phyloP scores from a whole-genome alignment of 495 filamentous ascomycete genomes.

The Penicillium psychrofluorescens region DNA sequence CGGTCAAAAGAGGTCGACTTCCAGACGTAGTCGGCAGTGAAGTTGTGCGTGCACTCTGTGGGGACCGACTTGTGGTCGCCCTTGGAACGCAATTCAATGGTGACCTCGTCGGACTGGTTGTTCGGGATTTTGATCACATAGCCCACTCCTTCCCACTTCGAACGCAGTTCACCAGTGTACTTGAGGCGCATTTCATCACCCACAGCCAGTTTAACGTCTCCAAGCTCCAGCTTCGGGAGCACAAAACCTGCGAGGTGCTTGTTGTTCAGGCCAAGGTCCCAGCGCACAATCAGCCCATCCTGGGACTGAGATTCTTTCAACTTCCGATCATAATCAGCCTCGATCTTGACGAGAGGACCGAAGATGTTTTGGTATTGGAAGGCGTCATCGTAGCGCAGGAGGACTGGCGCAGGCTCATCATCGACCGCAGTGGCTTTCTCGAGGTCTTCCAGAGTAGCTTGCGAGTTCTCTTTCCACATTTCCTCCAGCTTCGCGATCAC shows the following conservation, averaged over 20 bases:
- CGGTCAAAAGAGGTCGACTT: constrained; percentile 98
- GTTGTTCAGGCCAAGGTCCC: constrained; percentile 95
- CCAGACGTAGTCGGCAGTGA: constrained; percentile 98
- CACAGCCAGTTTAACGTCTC: constrained; percentile 95
- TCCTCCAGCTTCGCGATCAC: constrained; percentile 97
- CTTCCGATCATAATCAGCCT: constrained; percentile 99
- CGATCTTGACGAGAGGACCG: constrained; percentile 95
- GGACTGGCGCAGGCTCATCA: constrained; percentile 88
- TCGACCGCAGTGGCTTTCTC: constrained; percentile 92
- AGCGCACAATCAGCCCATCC: constrained; percentile 86
- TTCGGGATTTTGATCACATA: constrained; percentile 99
- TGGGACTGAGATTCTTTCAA: constrained; percentile 97
- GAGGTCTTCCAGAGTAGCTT: constrained; percentile 82
- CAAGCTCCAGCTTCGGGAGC: constrained; percentile 92
- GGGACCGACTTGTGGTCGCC: constrained; percentile 91
- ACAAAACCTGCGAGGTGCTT: constrained; percentile 96
- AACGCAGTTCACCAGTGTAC: constrained; percentile 89
- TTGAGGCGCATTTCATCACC: constrained; percentile 98
- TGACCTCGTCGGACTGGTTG: constrained; percentile 97
- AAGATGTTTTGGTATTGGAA: constrained; percentile 99
- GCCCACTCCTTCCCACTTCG: constrained; percentile 95
- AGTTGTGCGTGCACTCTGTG: constrained; percentile 96
- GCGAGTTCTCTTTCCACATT: constrained; percentile 96
- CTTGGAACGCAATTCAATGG: constrained; percentile 85
- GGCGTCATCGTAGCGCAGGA: constrained; percentile 93